Base-by-base conservation (phyloP, 2,329 filamentous ascomycete species). In the Furcasterigmium sp. region DNA sequence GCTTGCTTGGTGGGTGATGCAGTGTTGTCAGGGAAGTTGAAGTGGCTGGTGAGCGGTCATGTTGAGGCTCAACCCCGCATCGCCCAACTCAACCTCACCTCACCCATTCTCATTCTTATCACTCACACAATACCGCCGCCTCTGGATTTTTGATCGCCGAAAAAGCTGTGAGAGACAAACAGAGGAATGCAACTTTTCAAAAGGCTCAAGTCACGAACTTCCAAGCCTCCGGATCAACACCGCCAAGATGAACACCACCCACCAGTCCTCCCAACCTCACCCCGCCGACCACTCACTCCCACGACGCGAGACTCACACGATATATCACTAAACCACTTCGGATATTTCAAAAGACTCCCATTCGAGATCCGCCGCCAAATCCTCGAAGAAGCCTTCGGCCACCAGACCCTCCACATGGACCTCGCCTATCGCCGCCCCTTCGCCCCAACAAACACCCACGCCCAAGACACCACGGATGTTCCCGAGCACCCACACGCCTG, bases 291-390 rank as follows among this genome's bases (percentile, higher is more conserved):
- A 10, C 32, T 35, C n/a, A 35, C 32, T 9, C 32, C 32, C 2
- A 9, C n/a, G 9, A 17, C 32, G 5, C n/a, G 11, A 7, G n/a
- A 18, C 15, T 11, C 23, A 3, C n/a, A 18, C 18, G 23, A 26
- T 26, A 26, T 11, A 7, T 26, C 23, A 11, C 23, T 26, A 11
- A 26, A 11, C 23, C 23, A 26, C 32, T 35, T 35, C n/a, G 32
- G 32, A 7, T 35, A 35, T 29, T 42, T 54, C 37, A 21, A 45
- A 8, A 39, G 28, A 4, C 40, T 60, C 8, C 56, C 58, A 8
- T 30, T 49, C 13, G 56, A 62, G 39, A 42, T 62, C 25, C 53
- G 57, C 7, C 48, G 47, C 15, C 50, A 52, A 23, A 56, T 57
- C 35, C 29, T 55, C 4, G 14, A 42, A 28, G 37, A 48, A 8